Evolutionary conservation across 2,329 filamentous ascomycete genomes (phyloP), one percentile per base, ranked within the genome.

Genomic region (Colletotrichum endophyticum): DNA sequence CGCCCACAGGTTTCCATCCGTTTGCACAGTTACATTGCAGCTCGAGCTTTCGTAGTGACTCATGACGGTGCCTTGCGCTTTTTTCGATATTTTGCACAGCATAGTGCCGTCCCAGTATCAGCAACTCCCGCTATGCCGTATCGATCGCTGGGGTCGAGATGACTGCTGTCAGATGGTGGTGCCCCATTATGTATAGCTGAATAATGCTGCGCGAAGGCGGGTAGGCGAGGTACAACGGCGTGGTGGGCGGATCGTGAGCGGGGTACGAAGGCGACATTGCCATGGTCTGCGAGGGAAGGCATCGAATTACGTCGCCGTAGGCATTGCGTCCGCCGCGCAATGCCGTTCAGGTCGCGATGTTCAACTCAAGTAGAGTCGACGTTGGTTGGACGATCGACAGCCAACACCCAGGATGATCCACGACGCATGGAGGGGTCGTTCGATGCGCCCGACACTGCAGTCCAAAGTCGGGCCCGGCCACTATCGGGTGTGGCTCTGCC

Each of bases 351-450:
- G 9, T 34, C 16, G 67, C 6, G 44, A 72, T 28, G 27, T 76
- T 28, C 32, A 66, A 64, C 13, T 44, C 39, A 39, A 70, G 72
- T 39, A 5, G 63, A 59, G 68, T 72, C 72, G 73, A 49, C 57
- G 61, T 44, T 56, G 59, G 49, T 56, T 61, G 59, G 27, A 49
- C 15, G 74, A 77, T 77, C 76, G 61, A 71, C 70, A n/a, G 36
- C 56, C 57, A 63, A 32, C 16, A 49, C 36, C 75, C 49, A 49
- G 72, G 75, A 72, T 75, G 57, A 77, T 77, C 66, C 71, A 75
- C 75, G 77, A 75, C 66, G 56, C 56, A 75, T 75, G 44, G 77
- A 75, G 75, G 77, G 77, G 75, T 77, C 49, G 30, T 25, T 39
- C 16, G 57, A 74, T 66, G 59, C 70, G 57, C 44, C 53, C 22